Conservation (phyloP, 2,329 filamentous ascomycete species). For the Pseudomassariella vexata region DNA sequence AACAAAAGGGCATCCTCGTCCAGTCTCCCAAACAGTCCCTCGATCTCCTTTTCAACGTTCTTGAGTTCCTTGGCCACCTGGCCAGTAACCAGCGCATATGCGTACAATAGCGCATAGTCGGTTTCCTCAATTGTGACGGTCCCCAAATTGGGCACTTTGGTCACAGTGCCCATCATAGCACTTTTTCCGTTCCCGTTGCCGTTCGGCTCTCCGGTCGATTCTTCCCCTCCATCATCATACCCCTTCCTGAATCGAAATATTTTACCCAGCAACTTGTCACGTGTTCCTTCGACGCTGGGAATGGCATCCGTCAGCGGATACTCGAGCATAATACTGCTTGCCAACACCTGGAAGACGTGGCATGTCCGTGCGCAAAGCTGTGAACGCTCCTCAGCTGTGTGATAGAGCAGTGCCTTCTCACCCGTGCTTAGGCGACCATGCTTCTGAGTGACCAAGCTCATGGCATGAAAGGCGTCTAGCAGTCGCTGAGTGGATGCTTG, state of each 20-base stretch:
- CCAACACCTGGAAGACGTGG: slow-evolving; percentile 80
- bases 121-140: slow-evolving; percentile 54
- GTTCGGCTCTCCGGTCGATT: slow-evolving; percentile 7
- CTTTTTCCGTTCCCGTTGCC: slow-evolving; percentile 9
- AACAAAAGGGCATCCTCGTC: slow-evolving; percentile 54
- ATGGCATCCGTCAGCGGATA: slow-evolving; percentile 88
- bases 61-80: slow-evolving; percentile 61
- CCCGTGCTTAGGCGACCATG: slow-evolving; percentile 70
- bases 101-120: slow-evolving; percentile 89
- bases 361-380: slow-evolving; percentile 84
- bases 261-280: slow-evolving; percentile 79
- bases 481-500: slow-evolving; percentile 76
- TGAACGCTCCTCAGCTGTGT: slow-evolving; percentile 72
- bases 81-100: slow-evolving; percentile 69
- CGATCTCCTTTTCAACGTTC: slow-evolving; percentile 55
- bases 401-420: slow-evolving; percentile 73
- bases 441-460: slow-evolving; percentile 87
- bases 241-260: slow-evolving; percentile 82
- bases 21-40: slow-evolving; percentile 57
- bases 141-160: slow-evolving; percentile 19
- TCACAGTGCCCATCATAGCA: slow-evolving; percentile 12
- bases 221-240: slow-evolving; percentile 28
- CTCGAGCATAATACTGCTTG: slow-evolving; percentile 88
- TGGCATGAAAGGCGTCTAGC: slow-evolving; percentile 90
- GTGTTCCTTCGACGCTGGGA: slow-evolving; percentile 72